These are phyloP conservation scores for Xylariaceae sp. DNA, from an alignment of 2,329 filamentous ascomycete species.

Conservation along the genomic window DNA sequence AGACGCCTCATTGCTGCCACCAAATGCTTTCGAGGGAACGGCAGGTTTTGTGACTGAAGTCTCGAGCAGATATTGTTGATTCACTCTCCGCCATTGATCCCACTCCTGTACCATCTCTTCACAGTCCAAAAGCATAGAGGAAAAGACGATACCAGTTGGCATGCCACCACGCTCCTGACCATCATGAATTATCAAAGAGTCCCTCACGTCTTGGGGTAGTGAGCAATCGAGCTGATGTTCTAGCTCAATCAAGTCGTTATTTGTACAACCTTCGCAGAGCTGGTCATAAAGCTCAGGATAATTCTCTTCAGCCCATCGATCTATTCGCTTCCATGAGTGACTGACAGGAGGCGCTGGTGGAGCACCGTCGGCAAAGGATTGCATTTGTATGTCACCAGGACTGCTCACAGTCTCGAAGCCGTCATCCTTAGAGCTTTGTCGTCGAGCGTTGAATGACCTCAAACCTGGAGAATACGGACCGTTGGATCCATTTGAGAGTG, in stretches of 20 bases:
- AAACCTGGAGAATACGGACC: slow-evolving; percentile 90
- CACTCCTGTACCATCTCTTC: slow-evolving; percentile 98
- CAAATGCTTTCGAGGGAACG: slow-evolving; percentile 73
- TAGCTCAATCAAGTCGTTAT: slow-evolving; percentile 94
- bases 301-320: slow-evolving; percentile 91
- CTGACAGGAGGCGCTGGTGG: slow-evolving; percentile 85
- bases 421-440: slow-evolving; percentile 63
- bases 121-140: slow-evolving; percentile 94
- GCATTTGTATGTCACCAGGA: slow-evolving; percentile 90
- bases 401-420: slow-evolving; percentile 73
- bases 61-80: slow-evolving; percentile 81
- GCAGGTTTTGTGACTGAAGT: slow-evolving; percentile 63
- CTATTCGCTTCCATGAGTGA: slow-evolving; percentile 94
- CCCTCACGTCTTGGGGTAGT: slow-evolving; percentile 88
- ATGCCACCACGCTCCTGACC: slow-evolving; percentile 94
- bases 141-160: slow-evolving; percentile 91
- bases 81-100: slow-evolving; percentile 94
- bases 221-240: slow-evolving; percentile 96
- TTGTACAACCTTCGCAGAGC: slow-evolving; percentile 86
- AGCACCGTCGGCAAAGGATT: slow-evolving; percentile 89
- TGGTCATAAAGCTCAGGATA: slow-evolving; percentile 95
- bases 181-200: slow-evolving; percentile 89
- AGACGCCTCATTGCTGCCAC: slow-evolving; percentile 69
- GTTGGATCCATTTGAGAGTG: slow-evolving; percentile 59
- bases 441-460: slow-evolving; percentile 75